Base-by-base conservation (phyloP, 768 basidiomycete genomes). In the Suillus clintonianus region DNA sequence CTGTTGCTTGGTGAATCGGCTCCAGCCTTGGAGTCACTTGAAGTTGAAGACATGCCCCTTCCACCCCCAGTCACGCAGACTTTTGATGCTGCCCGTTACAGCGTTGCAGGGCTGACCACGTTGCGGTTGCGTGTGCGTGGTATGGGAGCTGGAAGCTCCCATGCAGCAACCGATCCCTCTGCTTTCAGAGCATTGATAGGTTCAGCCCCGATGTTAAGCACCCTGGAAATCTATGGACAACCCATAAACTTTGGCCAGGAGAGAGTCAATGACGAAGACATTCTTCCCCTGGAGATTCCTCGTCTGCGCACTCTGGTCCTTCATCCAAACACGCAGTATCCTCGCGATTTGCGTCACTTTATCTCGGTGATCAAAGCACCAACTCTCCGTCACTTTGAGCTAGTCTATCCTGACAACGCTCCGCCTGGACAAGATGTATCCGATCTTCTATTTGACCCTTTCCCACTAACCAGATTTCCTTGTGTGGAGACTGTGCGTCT, bases 251-350 rank as follows among this genome's bases (percentile, higher is more conserved):
- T 53, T 53, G 51, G 51, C 27, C 36, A 42, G 48, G 55, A 56
- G 55, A 27, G 37, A 39, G 57, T 22, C 39, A 22, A n/a, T 47
- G 50, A 53, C 30, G 54, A 51, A 22, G 55, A 61, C 61, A 48
- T 48, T 17, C n/a, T 22, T 13, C 32, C 48, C 54, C 39, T 59
- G 42, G 53, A 59, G 32, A 22, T 54, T 50, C 47, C 39, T 56
- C 36, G 60, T 30, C 58, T 63, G 62, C 70, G 43, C 55, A 60
- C 47, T 27, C 43, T 62, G 41, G 50, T 65, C 17, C 54, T 30
- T 45, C 51, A 53, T 43, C 61, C 67, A 65, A 50, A 22, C 59
- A 36, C 69, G 64, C 65, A 68, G 50, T 22, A n/a, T 27, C 34
- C 39, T 54, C n/a, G 34, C 22, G 60, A 54, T 41, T 58, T 62